Percentiles rank a stretch among this genome's conserved stretches.
Evolutionary conservation across 345 rosid species (phyloP).

Genomic region (Excoecaria agallocha): DNA sequence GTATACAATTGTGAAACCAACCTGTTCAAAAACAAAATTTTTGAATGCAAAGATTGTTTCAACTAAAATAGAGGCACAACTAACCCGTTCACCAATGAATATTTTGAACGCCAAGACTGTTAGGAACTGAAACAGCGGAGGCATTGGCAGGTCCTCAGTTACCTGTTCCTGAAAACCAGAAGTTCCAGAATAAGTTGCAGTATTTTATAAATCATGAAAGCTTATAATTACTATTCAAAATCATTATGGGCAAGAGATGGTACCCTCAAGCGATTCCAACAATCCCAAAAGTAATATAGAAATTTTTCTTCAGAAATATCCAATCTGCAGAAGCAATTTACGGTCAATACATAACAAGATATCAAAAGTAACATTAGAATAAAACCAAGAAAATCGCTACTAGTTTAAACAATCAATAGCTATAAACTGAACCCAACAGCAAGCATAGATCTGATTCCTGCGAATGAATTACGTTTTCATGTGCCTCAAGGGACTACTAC

Average conservation of each 20-base stretch:
- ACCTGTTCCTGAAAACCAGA: slow-evolving; percentile 61
- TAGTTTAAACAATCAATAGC: neutral
- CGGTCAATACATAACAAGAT: neutral
- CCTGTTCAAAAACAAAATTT: slow-evolving; percentile 71
- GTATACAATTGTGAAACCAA: slow-evolving; percentile 13
- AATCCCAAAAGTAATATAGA: slow-evolving; percentile 78
- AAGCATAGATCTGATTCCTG: slow-evolving; percentile 13
- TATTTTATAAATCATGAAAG: neutral
- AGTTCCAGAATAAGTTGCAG: slow-evolving; percentile 7
- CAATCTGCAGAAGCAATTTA: slow-evolving; percentile 46
- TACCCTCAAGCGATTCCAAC: slow-evolving; percentile 77
- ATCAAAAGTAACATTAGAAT: neutral
- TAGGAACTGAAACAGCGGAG: slow-evolving; percentile 93
- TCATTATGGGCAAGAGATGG: slow-evolving; percentile 8
- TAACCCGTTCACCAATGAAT: slow-evolving; percentile 72
- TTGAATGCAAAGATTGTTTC: slow-evolving; percentile 63
- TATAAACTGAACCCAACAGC: neutral
- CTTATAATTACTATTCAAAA: neutral
- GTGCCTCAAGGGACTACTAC: neutral
- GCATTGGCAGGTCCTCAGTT: slow-evolving; percentile 75
- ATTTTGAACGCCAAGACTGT: slow-evolving; percentile 78
- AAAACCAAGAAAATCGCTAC: slow-evolving; percentile 9
- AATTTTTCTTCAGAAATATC: slow-evolving; percentile 84
- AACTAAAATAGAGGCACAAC: neutral
- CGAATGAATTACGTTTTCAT: neutral